Base-by-base conservation (phyloP, 805 yeast species). In the Ogataea angusta region DNA sequence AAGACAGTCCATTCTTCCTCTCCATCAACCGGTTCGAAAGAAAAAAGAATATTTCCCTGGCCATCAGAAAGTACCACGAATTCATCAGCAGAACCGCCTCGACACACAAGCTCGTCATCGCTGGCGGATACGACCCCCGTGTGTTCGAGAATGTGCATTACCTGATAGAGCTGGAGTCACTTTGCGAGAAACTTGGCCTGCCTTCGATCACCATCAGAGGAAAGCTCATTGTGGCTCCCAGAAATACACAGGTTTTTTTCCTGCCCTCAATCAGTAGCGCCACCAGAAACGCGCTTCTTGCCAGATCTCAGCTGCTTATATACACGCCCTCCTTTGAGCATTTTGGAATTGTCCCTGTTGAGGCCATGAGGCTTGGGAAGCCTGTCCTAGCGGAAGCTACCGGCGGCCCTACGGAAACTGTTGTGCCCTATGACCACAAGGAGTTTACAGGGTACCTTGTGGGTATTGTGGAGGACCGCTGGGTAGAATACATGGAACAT, bases 271-370 rank as follows among this genome's bases (percentile, higher is more conserved):
- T 91, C 7, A 73, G 85, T 29, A 71, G 88, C 1, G 58, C 72
- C 2, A 59, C 85, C 44, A 87, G 88, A 62, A 80, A 71, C 57
- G 66, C 73, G 2, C 69, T 93, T 19, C 65, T 93, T 24, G 59
- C 72, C 27, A 62, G 68, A 8, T 71, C 90, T 2, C 72, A 73
- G 34, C 51, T 85, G 41, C 69, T 93, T 16, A 64, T 90, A 32
- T 93, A 93, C 58, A 93, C 99, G 0, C 99, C 99, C 3, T 72
- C 85, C 0, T 75, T 75, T 53, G 99, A 93, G 62, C 99, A 93
- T 65, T 93, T 93, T 59, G 99, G 99, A 10, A 93, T 93, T 48
- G 99, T 93, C 8, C 99, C 99, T 1, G 71, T 93, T 12, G 99
- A 93, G 60, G 90, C 96, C 10, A 90, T 93, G 97, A 72, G 82